Conservation (phyloP, 129 eudicot species). For the Mikania micrantha region DNA sequence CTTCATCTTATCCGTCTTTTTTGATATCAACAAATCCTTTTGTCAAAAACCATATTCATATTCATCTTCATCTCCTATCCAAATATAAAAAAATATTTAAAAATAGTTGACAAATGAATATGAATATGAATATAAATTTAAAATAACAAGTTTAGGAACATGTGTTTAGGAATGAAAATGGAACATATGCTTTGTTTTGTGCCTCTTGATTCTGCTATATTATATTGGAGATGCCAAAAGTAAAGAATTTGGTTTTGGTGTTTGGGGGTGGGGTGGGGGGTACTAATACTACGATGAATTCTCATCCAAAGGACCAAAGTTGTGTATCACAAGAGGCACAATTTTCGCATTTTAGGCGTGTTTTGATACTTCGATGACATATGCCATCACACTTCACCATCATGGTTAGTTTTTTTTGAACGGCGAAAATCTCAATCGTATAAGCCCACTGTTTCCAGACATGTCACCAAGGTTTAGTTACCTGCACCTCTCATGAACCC, state of each 20-base stretch:
- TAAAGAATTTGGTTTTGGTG: not conserved
- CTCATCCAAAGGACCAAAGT: not conserved
- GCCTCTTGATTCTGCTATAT: not conserved
- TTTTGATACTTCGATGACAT: constrained; percentile 14
- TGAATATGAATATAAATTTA: too few species aligned
- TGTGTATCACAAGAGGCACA: not conserved
- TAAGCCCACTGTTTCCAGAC: too few species aligned
- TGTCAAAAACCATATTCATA: too few species aligned
- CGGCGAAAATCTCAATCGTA: too few species aligned
- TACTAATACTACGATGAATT: not conserved
- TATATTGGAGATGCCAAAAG: not conserved
- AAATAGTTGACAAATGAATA: too few species aligned
- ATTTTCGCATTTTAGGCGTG: constrained; percentile 8
- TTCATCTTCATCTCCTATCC: too few species aligned
- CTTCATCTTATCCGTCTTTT: too few species aligned
- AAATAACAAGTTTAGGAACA: not conserved
- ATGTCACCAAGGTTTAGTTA: too few species aligned
- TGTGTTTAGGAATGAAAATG: not conserved
- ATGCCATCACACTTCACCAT: constrained; percentile 11
- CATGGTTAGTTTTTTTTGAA: constrained; percentile 26
- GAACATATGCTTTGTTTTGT: constrained; percentile 6
- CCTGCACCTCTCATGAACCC: too few species aligned
- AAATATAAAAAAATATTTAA: too few species aligned
- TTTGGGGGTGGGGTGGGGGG: too few species aligned
- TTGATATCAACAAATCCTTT: too few species aligned